Evolutionary conservation across 768 basidiomycete species (phyloP), one percentile per base, ranked within the genome.

Genomic region (Mycena floridula): DNA sequence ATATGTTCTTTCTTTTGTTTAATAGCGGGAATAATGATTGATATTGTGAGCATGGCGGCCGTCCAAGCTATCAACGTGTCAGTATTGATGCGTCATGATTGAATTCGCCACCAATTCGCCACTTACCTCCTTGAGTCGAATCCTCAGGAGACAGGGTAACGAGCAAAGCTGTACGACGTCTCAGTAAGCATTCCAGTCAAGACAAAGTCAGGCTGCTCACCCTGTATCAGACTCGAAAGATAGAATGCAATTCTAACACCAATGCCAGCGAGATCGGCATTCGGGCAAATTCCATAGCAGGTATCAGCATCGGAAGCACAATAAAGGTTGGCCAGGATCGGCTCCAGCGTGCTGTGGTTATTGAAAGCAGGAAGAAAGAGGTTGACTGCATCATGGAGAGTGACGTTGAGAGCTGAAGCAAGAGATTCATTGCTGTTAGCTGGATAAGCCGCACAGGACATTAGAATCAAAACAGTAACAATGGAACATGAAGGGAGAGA

Each of bases 11-110:
- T 16, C 39, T 49, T 49, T 39, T 49, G 48, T 9, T 27, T 40
- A 5, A 46, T 41, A 6, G 48, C 48, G 16, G 48, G 48, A n/a
- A 49, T n/a, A 2, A 49, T 32, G 9, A 49, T 24, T 7, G 48
- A 28, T 11, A 46, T 28, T 3, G 48, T 49, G 0, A 50, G 42
- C 12, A 49, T 24, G 5, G 37, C 40, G 15, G 48, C 44, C n/a
- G 48, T 24, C 48, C 48, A 49, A 42, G 40, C 38, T 40, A 40
- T 35, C 7, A 35, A 7, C 32, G 13, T 35, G 3, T 13, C 32
- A 7, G n/a, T n/a, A n/a, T n/a, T n/a, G n/a, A n/a, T n/a, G n/a
- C n/a, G n/a, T n/a, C n/a, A n/a, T n/a, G n/a, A n/a, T n/a, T n/a
- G 32, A 35, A 35, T 15, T 18, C 7, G 32, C 13, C 18, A 18